phyloP scores from a whole-genome alignment of 345 rosid species.

The Salix koriyanagi region DNA sequence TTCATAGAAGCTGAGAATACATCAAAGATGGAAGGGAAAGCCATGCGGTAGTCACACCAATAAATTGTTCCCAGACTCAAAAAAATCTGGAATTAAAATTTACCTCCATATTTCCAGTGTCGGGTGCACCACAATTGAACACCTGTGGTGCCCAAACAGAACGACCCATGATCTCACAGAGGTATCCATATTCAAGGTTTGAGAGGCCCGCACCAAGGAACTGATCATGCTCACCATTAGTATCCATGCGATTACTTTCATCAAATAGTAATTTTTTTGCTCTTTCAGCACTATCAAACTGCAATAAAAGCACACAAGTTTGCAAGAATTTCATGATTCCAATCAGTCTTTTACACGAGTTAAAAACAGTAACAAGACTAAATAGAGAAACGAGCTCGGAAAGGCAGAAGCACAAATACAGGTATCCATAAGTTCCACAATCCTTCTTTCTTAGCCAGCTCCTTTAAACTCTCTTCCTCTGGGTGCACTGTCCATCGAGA shows the following conservation, averaged over 20 bases:
- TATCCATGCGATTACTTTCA: constrained; percentile 29
- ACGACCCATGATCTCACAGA: constrained; percentile 97
- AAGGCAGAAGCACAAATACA: constrained; percentile 28
- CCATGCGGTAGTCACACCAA: background rate
- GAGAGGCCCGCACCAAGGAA: constrained; percentile 88
- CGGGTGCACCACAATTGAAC: constrained; percentile 96
- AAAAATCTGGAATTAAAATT: constrained; percentile 1
- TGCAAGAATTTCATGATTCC: constrained; percentile 5
- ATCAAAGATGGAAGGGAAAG: background rate
- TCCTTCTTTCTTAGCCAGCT: constrained; percentile 82
- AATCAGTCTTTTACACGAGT: background rate
- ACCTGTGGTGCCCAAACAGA: constrained; percentile 95
- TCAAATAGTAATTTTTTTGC: constrained; percentile 58
- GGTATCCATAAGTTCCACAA: constrained; percentile 93
- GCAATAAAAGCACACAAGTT: constrained; percentile 28
- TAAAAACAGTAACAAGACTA: background rate
- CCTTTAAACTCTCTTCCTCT: constrained; percentile 83
- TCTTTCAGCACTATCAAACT: constrained; percentile 87
- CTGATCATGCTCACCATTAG: constrained; percentile 30
- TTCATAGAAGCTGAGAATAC: background rate
- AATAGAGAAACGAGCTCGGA: constrained; percentile 1
- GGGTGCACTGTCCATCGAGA: constrained; percentile 87
- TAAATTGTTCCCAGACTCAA: background rate
- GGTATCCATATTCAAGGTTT: constrained; percentile 93
- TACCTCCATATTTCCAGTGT: constrained; percentile 99